phyloP scores from a whole-genome alignment of 2,329 filamentous ascomycete genomes.

The Endoconidiophora laricicola region DNA sequence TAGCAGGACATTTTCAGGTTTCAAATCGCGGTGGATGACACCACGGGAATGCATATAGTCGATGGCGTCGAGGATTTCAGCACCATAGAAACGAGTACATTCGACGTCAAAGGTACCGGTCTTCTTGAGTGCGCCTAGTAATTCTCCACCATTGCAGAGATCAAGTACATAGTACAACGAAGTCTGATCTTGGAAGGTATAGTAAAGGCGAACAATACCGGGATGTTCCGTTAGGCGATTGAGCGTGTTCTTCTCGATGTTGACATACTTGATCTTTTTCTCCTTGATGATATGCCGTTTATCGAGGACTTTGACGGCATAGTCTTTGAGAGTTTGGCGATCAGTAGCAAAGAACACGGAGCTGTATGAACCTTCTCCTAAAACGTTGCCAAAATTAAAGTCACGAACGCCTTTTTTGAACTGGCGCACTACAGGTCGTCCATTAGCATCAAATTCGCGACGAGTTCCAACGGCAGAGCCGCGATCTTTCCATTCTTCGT shows the following conservation, averaged over 20 bases:
- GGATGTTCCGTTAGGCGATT: constrained; percentile 94
- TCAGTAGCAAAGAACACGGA: constrained; percentile 88
- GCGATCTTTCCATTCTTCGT: constrained; percentile 89
- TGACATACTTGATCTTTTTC: constrained; percentile 99
- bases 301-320: constrained; percentile 94
- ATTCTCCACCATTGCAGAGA: constrained; percentile 77
- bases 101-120: constrained; percentile 90
- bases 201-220: constrained; percentile 89
- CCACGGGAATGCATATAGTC: constrained; percentile 96
- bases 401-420: constrained; percentile 97
- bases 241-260: constrained; percentile 96
- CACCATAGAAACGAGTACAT: constrained; percentile 84
- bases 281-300: constrained; percentile 99
- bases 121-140: constrained; percentile 84
- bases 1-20: constrained; percentile 89
- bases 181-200: constrained; percentile 94
- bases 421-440: constrained; percentile 62
- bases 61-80: constrained; percentile 86
- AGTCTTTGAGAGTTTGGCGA: constrained; percentile 84
- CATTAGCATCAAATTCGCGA: constrained; percentile 71
- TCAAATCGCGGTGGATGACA: constrained; percentile 90
- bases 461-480: constrained; percentile 75
- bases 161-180: constrained; percentile 96
- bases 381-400: constrained; percentile 77
- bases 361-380: constrained; percentile 96